These are phyloP conservation scores for Backusella sp. DNA, from an alignment of 192 early-diverging fungal genomes.

Conservation along the genomic window DNA sequence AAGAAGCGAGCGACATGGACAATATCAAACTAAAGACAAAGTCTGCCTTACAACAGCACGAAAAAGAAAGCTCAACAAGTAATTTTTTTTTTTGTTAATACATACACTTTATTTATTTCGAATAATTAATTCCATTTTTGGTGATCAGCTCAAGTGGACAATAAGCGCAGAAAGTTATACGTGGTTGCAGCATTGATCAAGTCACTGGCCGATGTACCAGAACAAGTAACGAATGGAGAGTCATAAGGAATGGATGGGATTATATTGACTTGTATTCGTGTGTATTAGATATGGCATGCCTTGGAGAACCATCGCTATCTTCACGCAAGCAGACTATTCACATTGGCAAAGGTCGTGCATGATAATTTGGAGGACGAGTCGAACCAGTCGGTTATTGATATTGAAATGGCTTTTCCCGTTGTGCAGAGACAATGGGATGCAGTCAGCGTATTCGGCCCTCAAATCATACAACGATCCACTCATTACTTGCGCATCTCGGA, in stretches of 20 bases:
- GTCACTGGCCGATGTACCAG: conserved; percentile 80
- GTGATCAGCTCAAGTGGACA: neutral
- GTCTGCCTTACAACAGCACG: conserved; percentile 9
- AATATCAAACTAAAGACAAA: conserved; percentile 32
- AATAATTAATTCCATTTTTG: neutral
- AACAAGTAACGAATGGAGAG: conserved; percentile 58
- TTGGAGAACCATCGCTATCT: conserved; percentile 71
- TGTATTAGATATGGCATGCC: conserved; percentile 76
- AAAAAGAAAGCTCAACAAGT: conserved; percentile 2
- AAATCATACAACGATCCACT: conserved; percentile 71
- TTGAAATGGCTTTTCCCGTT: conserved; percentile 73
- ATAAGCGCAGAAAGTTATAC: conserved; percentile 60
- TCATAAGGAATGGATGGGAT: neutral
- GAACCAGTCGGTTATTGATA: conserved; percentile 34
- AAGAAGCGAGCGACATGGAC: conserved; percentile 54
- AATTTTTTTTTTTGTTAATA: neutral
- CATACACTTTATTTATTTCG: neutral
- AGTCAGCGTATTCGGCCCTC: conserved; percentile 66
- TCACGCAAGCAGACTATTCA: conserved; percentile 66
- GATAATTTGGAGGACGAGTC: conserved; percentile 58
- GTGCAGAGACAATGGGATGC: conserved; percentile 85
- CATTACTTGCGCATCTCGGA: conserved; percentile 43
- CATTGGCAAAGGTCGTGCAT: conserved; percentile 68
- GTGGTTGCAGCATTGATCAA: conserved; percentile 78
- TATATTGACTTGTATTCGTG: neutral